Conservation (phyloP, 2,329 filamentous ascomycete genomes). For the Aspergillus pseudoviridinutans region DNA sequence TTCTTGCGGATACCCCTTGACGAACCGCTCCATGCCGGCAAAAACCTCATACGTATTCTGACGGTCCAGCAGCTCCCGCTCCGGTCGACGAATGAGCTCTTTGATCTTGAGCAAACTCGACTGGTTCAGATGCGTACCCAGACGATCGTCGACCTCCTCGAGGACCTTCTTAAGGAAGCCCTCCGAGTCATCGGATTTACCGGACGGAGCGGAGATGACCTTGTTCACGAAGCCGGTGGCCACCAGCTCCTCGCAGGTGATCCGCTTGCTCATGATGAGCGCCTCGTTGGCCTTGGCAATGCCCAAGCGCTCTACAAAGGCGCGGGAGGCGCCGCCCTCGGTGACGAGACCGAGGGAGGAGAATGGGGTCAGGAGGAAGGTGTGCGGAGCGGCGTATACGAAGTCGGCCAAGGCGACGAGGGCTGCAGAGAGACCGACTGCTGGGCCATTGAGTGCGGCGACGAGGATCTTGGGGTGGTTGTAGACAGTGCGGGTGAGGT, state of each 20-base stretch:
- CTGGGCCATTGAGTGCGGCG: conserved; percentile 86
- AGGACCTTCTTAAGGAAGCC: conserved; percentile 70
- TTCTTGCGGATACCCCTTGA: conserved; percentile 75
- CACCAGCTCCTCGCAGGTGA: conserved; percentile 69
- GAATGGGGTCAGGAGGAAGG: conserved; percentile 89
- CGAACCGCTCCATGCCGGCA: conserved; percentile 75
- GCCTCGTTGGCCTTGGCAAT: conserved; percentile 84
- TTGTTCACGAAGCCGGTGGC: conserved; percentile 80
- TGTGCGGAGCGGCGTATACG: conserved; percentile 75
- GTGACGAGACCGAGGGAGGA: conserved; percentile 83
- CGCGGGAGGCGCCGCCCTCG: conserved; percentile 77
- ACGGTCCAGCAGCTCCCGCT: conserved; percentile 66
- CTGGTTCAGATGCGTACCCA: conserved; percentile 75
- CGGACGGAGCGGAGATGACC: conserved; percentile 60
- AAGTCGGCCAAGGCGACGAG: conserved; percentile 83
- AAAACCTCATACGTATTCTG: conserved; percentile 84
- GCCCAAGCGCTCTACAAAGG: conserved; percentile 76
- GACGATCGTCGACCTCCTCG: conserved; percentile 71
- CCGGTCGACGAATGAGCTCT: conserved; percentile 70
- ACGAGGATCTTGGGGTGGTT: conserved; percentile 91
- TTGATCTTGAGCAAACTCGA: conserved; percentile 82
- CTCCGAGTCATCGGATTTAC: conserved; percentile 57
- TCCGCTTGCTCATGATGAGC: conserved; percentile 80
- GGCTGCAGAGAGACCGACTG: conserved; percentile 81
- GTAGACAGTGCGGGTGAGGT: conserved; percentile 86